These are phyloP conservation scores for Aristolochia californica DNA, from an alignment of 164 flowering plant genomes.

Conservation along the genomic window DNA sequence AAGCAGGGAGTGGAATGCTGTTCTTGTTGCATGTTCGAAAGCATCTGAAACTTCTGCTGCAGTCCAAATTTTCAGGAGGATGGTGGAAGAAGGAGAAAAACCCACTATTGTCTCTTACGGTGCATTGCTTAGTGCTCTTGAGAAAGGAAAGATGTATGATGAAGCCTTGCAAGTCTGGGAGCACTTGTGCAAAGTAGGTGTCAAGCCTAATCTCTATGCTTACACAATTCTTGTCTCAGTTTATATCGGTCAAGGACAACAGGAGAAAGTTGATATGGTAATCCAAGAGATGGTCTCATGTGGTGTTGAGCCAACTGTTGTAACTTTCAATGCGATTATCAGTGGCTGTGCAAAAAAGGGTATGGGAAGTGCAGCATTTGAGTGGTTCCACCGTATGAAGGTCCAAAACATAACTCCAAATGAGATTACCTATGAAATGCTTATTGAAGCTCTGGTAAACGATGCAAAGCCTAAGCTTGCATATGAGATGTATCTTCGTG, in stretches of 20 bases:
- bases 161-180: conserved; percentile 80
- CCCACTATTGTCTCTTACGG: conserved; percentile 91
- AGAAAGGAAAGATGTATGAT: conserved; percentile 82
- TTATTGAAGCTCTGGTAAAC: conserved; percentile 66
- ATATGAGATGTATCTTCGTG: conserved; percentile 64
- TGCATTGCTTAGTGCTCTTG: conserved; percentile 90
- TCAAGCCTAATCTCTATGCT: conserved; percentile 70
- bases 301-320: conserved; percentile 64
- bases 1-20: conserved; percentile 88
- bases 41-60: conserved; percentile 86
- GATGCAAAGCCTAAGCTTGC: conserved; percentile 88
- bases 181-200: conserved; percentile 77
- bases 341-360: conserved; percentile 57
- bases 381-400: conserved; percentile 89
- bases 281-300: conserved; percentile 56
- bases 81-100: conserved; percentile 83
- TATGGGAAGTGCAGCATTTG: conserved; percentile 58
- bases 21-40: conserved; percentile 90
- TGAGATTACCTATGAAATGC: conserved; percentile 73
- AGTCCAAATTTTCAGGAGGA: conserved; percentile 67
- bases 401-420: conserved; percentile 47
- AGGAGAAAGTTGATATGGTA: conserved; percentile 43
- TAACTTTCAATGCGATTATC: conserved; percentile 88
- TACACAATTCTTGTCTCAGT: conserved; percentile 88
- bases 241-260: conserved; percentile 52